Evolutionary conservation across 106 monocot genomes (phyloP).

Genomic region (Chionographis japonica): DNA sequence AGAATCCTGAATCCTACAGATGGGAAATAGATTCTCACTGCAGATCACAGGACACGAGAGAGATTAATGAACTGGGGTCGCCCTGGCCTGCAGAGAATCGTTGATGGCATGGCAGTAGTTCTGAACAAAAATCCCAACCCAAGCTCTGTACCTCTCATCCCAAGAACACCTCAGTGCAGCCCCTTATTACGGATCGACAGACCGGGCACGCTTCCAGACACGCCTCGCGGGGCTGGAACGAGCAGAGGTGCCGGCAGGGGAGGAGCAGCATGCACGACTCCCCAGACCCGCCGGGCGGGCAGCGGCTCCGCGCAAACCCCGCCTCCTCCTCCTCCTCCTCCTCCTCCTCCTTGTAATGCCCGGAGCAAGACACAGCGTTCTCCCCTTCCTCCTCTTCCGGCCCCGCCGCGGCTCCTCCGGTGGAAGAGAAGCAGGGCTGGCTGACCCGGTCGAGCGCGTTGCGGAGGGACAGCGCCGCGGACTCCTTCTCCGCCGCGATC

Average conservation of each 20-base stretch:
- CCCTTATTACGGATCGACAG: conserved; percentile 20
- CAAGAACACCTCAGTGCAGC: conserved; percentile 34
- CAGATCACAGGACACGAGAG: too few species aligned
- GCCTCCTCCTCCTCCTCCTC: not conserved
- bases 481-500: conserved; percentile 25
- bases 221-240: conserved; percentile 12
- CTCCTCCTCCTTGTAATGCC: not conserved
- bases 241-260: conserved; percentile 33
- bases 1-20: too few species aligned
- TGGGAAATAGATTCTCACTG: too few species aligned
- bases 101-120: too few species aligned
- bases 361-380: conserved; percentile 4
- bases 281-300: conserved; percentile 9
- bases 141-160: not conserved
- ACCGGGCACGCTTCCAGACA: conserved; percentile 23
- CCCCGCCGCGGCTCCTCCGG: not conserved
- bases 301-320: not conserved
- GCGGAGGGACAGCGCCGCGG: conserved; percentile 8
- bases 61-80: too few species aligned
- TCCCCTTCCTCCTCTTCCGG: not conserved
- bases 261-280: conserved; percentile 27
- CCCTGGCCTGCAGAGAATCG: too few species aligned
- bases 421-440: conserved; percentile 1
- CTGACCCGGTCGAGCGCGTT: conserved; percentile 9
- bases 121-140: too few species aligned